Conservation (phyloP, 176 grass and related monocot species). For the Ensete glaucum region DNA sequence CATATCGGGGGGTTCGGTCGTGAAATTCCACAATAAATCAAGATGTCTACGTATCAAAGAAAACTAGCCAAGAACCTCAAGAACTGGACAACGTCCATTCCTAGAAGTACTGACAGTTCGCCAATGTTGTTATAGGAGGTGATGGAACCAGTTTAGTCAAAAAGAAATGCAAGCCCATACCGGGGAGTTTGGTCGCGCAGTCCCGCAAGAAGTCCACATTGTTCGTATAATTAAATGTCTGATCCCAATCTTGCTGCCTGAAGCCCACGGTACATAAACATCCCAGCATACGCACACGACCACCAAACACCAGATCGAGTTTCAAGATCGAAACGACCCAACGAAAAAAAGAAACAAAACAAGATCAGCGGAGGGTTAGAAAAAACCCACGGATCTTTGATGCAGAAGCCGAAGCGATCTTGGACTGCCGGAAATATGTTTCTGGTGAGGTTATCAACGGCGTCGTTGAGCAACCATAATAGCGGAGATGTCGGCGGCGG, state of each 20-base stretch:
- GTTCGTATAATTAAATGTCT: constrained; percentile 34
- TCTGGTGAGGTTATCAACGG: constrained; percentile 2
- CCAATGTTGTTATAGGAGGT: background rate
- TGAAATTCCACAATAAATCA: background rate
- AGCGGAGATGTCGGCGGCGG: background rate
- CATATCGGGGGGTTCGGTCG: too few species aligned
- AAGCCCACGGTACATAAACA: background rate
- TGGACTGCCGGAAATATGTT: constrained; percentile 17
- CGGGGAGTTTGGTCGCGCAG: constrained; percentile 31
- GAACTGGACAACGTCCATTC: background rate
- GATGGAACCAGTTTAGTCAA: background rate
- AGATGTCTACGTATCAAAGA: background rate
- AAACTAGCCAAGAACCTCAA: background rate
- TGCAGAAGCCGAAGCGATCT: constrained; percentile 40
- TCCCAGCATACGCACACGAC: too few species aligned
- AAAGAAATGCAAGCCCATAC: constrained; percentile 15
- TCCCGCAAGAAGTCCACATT: constrained; percentile 32
- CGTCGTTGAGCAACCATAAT: background rate
- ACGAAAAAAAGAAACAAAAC: background rate
- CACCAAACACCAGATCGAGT: background rate
- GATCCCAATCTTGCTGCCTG: constrained; percentile 46
- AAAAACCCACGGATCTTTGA: constrained; percentile 27
- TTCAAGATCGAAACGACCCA: background rate
- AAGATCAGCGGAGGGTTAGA: background rate
- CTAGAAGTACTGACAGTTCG: background rate